A percentile compares a stretch with the other conserved stretches of the same genome.
Conservation (phyloP, 192 early-diverging fungal species). For the Cladochytrium replicatum region DNA sequence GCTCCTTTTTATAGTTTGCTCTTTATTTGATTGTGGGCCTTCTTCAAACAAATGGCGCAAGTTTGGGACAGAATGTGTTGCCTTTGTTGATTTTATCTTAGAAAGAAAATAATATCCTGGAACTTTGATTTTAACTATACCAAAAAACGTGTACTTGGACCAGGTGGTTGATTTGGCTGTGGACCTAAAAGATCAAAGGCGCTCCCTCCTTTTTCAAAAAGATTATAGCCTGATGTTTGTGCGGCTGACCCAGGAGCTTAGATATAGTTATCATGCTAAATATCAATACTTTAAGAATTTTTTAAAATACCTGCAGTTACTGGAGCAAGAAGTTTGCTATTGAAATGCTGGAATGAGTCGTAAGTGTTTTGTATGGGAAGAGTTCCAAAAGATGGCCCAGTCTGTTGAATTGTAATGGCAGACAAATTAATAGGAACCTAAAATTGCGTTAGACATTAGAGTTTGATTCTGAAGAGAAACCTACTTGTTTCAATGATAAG, state of each 20-base stretch:
- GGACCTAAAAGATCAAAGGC: conserved; percentile 1
- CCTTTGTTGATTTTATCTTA: background rate
- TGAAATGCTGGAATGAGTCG: conserved; percentile 54
- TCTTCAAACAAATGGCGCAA: conserved; percentile 36
- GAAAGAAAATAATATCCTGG: conserved; percentile 2
- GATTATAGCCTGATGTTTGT: conserved; percentile 11
- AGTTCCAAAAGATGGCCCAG: conserved; percentile 27
- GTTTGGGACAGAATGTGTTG: conserved; percentile 28
- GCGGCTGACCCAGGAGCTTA: conserved; percentile 10
- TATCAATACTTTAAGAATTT: background rate
- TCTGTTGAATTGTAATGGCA: background rate
- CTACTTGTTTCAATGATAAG: conserved; percentile 22
- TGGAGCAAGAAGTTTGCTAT: conserved; percentile 39
- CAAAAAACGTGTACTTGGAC: conserved; percentile 5
- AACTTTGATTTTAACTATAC: conserved; percentile 6
- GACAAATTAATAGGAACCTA: conserved; percentile 14
- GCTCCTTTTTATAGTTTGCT: no score
- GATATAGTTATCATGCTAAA: background rate
- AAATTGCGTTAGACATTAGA: no score
- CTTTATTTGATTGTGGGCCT: background rate
- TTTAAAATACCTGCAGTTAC: conserved; percentile 24
- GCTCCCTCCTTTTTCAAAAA: conserved; percentile 10
- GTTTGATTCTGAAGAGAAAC: background rate
- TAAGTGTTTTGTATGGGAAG: conserved; percentile 27
- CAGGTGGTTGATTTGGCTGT: background rate